Base-by-base conservation (phyloP, 2,329 filamentous ascomycete species). In the Didymella pomorum region DNA sequence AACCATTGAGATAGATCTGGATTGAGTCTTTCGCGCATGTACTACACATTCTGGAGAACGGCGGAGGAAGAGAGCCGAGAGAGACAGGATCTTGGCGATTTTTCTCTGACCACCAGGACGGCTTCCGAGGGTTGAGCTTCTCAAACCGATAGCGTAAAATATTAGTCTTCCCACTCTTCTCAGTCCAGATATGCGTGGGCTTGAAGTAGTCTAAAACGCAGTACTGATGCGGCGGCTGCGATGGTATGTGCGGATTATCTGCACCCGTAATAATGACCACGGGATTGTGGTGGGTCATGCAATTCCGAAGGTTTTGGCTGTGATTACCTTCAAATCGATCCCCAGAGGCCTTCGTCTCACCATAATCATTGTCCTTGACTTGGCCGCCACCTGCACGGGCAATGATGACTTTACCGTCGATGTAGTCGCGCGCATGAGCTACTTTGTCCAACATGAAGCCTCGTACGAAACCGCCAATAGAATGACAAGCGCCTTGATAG, bases 201-300 rank as follows among this genome's bases (percentile, higher is more conserved):
- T 87, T 85, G 71, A 91, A 93, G 72, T 82, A 87, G n/a, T 81
- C 88, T 41, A 93, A 79, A 0, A 92, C 86, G 54, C 84, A 87
- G 66, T 87, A 92, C 0, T 82, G 77, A 56, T 88, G 80, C 0
- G 84, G 83, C 8, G 88, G 77, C 25, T 79, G 76, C 1, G 80
- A 81, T 0, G 80, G 79, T 18, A 83, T 79, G 21, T 80, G 71
- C 3, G 72, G 70, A 61, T 87, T 85, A 52, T 82, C 72, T 16
- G 82, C 72, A 1, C 89, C 87, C 82, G 74, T 73, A 28, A 76
- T 75, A 28, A 79, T 64, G 35, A 83, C 83, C 1, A 92, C 72
- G 0, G 87, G 82, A n/a, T 81, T 76, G 21, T 79, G 74, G 1
- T 76, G 64, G 0, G 75, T 62, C 64, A 82, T 81, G 41, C 81